Evolutionary conservation across 148 eudicot species (phyloP).

Genomic region (Chenopodium formosanum): DNA sequence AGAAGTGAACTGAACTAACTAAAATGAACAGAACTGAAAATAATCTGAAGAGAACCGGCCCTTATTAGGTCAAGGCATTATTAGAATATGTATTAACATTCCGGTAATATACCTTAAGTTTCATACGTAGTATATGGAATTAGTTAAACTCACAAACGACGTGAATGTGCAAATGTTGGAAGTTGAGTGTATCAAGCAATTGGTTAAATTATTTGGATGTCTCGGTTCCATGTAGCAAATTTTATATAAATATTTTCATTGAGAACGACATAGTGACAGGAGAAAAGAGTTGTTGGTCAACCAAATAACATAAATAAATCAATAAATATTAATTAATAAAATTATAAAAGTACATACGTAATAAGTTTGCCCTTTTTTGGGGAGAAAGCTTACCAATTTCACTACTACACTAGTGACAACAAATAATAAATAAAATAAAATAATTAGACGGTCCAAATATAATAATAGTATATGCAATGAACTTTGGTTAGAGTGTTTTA

Average conservation of each 20-base stretch:
- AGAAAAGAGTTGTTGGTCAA: conserved; percentile 14
- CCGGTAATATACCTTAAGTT: no score
- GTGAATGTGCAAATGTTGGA: conserved; percentile 16
- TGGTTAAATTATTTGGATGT: not conserved
- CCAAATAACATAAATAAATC: not conserved
- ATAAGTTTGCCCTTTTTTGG: not conserved
- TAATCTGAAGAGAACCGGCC: no score
- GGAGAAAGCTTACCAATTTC: not conserved
- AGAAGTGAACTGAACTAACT: no score
- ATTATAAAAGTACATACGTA: not conserved
- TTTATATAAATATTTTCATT: conserved; percentile 1
- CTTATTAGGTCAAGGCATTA: no score
- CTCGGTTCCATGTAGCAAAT: conserved; percentile 8
- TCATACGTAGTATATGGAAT: no score
- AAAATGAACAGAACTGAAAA: no score
- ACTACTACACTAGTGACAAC: conserved; percentile 14
- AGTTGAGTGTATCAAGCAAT: not conserved
- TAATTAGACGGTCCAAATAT: no score
- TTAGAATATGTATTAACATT: no score
- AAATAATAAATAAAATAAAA: not conserved
- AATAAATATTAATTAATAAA: not conserved
- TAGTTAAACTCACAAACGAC: not conserved
- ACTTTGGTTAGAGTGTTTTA: conserved; percentile 9
- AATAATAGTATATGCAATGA: conserved; percentile 8
- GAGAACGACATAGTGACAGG: conserved; percentile 14